Conservation (phyloP, 140 eudicot species). For the Anethum foeniculum region DNA sequence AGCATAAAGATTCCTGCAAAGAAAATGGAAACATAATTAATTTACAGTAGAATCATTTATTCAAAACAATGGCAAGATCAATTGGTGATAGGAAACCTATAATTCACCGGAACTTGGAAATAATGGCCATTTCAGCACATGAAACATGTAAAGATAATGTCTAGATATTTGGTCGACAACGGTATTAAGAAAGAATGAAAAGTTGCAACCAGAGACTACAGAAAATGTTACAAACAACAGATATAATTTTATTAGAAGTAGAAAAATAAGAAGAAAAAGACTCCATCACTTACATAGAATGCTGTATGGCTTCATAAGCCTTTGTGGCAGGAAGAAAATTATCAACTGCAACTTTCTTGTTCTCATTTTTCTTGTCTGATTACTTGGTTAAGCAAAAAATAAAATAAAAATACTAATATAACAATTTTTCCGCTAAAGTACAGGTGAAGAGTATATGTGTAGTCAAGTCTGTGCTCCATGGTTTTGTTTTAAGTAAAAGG, state of each 20-base stretch:
- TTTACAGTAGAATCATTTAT: too few relatives aligned
- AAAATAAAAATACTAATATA: not conserved
- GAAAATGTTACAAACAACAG: not conserved
- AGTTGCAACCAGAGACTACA: not conserved
- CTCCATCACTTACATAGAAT: conserved; percentile 53
- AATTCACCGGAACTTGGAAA: not conserved
- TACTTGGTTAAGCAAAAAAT: conserved; percentile 23
- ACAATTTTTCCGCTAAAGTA: not conserved
- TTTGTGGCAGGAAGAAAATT: conserved; percentile 66
- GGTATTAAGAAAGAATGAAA: not conserved
- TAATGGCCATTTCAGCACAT: not conserved
- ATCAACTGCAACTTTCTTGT: conserved; percentile 86
- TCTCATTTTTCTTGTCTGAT: conserved; percentile 85
- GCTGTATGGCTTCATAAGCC: conserved; percentile 65
- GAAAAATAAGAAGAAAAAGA: not conserved
- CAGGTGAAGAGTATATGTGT: not conserved
- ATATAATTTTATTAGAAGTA: not conserved
- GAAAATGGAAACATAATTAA: too few relatives aligned
- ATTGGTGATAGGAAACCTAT: not conserved
- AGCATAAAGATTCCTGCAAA: conserved; percentile 62
- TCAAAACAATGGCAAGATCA: not conserved
- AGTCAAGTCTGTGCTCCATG: not conserved
- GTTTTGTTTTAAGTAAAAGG: conserved; percentile 21
- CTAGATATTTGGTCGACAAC: not conserved
- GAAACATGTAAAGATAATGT: not conserved